phyloP scores from a whole-genome alignment of 257 asterid genomes.

The Nicotiana undulata region DNA sequence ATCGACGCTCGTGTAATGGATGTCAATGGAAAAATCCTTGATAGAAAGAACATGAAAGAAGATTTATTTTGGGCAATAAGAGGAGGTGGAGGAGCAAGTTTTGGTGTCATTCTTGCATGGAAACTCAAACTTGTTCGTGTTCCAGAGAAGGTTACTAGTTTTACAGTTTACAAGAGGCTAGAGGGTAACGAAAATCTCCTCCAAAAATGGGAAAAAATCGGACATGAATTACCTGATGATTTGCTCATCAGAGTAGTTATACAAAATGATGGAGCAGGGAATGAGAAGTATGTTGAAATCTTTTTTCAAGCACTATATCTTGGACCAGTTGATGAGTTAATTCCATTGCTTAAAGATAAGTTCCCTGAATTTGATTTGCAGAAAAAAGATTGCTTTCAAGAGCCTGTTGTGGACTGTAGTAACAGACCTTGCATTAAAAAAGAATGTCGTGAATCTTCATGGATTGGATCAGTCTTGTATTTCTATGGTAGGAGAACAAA shows the following conservation, averaged over 20 bases:
- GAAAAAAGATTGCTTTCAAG: background rate
- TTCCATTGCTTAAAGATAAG: background rate
- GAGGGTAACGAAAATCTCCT: background rate
- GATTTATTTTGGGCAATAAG: slow-evolving; percentile 3
- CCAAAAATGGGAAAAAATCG: background rate
- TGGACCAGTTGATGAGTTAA: slow-evolving; percentile 4
- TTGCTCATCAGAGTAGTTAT: background rate
- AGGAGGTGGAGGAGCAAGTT: slow-evolving; percentile 11
- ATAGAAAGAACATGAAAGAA: background rate
- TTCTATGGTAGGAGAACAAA: background rate
- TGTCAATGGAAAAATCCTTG: background rate
- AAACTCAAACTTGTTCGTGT: background rate
- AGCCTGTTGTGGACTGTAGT: background rate
- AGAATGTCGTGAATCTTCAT: background rate
- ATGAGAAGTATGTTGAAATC: background rate
- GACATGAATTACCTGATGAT: background rate
- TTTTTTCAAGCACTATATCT: background rate
- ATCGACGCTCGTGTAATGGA: background rate
- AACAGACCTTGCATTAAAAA: background rate
- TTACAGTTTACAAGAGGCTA: background rate
- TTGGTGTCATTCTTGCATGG: slow-evolving; percentile 1
- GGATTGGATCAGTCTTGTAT: slow-evolving; percentile 6
- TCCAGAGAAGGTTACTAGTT: background rate
- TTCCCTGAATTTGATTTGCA: background rate
- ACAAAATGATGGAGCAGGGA: background rate